Percentiles rank a stretch among this genome's conserved stretches.
Evolutionary conservation across 208 protist species (phyloP).

Genomic region (Spironucleus salmonicida): DNA sequence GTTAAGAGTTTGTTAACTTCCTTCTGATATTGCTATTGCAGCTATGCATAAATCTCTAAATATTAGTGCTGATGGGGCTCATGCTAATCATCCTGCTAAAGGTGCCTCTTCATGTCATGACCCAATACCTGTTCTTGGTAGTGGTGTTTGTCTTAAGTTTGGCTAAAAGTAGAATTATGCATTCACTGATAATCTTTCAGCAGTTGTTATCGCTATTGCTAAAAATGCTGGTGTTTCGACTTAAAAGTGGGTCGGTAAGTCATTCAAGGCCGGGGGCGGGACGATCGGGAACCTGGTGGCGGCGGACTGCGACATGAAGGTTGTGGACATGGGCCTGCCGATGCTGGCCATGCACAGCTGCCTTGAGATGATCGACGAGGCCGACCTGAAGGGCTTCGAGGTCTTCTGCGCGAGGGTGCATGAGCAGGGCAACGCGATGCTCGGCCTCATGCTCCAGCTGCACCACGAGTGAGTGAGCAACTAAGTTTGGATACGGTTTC

Average conservation of each 20-base stretch:
- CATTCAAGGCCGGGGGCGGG: not conserved
- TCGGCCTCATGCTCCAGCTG: too few relatives aligned
- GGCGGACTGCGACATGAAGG: not conserved
- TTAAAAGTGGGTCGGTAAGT: not conserved
- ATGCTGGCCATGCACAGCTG: not conserved
- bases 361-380: not conserved
- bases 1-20: not conserved
- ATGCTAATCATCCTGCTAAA: not conserved
- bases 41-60: not conserved
- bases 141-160: not conserved
- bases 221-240: not conserved
- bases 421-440: too few relatives aligned
- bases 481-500: too few relatives aligned
- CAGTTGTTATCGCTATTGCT: not conserved
- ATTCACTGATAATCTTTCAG: not conserved
- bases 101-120: not conserved
- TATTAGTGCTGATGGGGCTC: not conserved
- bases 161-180: not conserved
- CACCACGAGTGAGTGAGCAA: too few relatives aligned
- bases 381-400: not conserved
- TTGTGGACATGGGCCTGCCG: not conserved
- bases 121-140: not conserved
- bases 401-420: not conserved
- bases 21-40: not conserved
- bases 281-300: not conserved